Evolutionary conservation across 441 rosid genomes (phyloP), one percentile per base, ranked within the genome.

Genomic region (Euphorbia celastroides): DNA sequence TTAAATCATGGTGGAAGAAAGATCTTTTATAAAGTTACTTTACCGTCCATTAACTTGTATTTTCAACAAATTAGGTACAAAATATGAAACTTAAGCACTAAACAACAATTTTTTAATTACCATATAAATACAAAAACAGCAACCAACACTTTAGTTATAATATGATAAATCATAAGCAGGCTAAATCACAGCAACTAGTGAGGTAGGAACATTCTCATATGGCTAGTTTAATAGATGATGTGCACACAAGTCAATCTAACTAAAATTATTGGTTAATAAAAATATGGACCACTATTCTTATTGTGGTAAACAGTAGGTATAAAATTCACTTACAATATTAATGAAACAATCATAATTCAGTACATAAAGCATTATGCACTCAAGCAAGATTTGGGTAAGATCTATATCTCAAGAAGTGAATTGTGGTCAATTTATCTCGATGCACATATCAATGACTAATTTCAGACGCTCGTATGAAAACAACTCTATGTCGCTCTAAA

Each of bases 1-100:
- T 68, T 69, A 14, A 69, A 61, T 51, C 34, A 9, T 68, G 9
- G 56, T 48, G 62, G 31, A 62, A 57, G 48, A 28, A 66, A 60
- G 44, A 38, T 38, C 55, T 46, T 67, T 51, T 28, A 14, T 41
- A 27, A 38, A 38, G 12, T 4, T 38, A 38, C 5, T 9, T 38
- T 38, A 1, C 12, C 44, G 8, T 38, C 44, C 44, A 38, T 38
- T 38, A 38, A 38, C 44, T 38, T 34, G 4, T 38, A 38, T 16
- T 51, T 51, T 27, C 20, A 7, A 57, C 60, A 57, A 27, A 57
- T 27, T 57, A 51, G 34, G 32, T 27, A 30, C 9, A 57, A 28
- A 13, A 2, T 57, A 26, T 30, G 32, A 13, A 28, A 32, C 30
- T 57, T 26, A 56, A 27, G n/a, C 13, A 13, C 27, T 26, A 56